These are phyloP conservation scores for Favolaschia claudopus DNA, from an alignment of 768 basidiomycete species.

Conservation along the genomic window DNA sequence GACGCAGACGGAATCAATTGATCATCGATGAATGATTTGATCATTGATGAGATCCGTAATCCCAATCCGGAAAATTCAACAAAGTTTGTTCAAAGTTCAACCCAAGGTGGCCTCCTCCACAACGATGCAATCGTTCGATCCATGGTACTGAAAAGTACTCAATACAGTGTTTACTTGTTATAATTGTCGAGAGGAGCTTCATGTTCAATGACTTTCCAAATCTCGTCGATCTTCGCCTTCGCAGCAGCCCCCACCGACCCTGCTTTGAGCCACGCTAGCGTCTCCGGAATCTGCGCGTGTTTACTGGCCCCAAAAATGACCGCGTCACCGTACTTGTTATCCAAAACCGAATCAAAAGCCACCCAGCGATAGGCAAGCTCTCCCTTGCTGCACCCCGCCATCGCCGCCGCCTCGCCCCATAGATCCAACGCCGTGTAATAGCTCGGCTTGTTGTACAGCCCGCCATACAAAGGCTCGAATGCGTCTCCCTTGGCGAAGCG, in stretches of 20 bases:
- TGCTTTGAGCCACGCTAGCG: no score
- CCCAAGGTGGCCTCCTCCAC: no score
- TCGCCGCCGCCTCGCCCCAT: no score
- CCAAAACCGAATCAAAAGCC: background rate
- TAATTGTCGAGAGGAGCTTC: background rate
- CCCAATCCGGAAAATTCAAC: no score
- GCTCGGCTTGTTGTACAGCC: background rate
- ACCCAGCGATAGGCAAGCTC: background rate
- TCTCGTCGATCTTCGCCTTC: background rate
- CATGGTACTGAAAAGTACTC: no score
- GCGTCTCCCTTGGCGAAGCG: background rate
- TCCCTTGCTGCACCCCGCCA: background rate
- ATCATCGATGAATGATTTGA: no score
- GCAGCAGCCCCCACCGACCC: no score
- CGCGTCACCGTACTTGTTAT: background rate
- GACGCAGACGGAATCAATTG: no score
- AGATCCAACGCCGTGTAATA: background rate
- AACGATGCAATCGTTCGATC: no score
- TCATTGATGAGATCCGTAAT: no score
- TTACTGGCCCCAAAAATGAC: background rate
- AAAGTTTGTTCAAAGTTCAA: no score
- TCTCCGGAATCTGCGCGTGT: background rate
- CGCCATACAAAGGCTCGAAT: background rate
- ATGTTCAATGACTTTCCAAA: background rate
- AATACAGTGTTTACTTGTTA: background rate